Percentiles rank a stretch among this genome's conserved stretches.
Evolutionary conservation across 225 moss, liverwort and hornwort species (phyloP).

Genomic region (Antitrichia curtipendula): DNA sequence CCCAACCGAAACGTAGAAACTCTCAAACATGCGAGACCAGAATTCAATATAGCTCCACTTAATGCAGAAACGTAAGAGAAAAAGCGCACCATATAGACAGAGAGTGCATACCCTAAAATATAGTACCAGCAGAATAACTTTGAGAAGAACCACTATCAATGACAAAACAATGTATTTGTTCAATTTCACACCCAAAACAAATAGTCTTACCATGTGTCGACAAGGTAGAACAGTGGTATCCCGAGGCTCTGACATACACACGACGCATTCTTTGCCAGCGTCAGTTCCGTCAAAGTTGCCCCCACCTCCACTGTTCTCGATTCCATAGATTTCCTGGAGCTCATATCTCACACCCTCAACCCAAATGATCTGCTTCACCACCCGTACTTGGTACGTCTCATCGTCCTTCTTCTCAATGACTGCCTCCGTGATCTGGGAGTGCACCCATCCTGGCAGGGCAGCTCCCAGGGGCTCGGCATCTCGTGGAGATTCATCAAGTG

Average conservation of each 20-base stretch:
- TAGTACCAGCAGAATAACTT: not conserved
- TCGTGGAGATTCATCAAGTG: slow-evolving; percentile 16
- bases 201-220: slow-evolving; percentile 80
- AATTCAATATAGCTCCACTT: not conserved
- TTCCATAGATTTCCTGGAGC: slow-evolving; percentile 92
- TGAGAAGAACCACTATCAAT: not conserved
- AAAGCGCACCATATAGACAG: not conserved
- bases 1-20: not conserved
- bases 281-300: slow-evolving; percentile 64
- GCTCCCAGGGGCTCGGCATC: slow-evolving; percentile 38
- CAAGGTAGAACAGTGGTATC: slow-evolving; percentile 94
- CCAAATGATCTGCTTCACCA: slow-evolving; percentile 87
- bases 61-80: not conserved
- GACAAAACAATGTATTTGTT: not conserved
- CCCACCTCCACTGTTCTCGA: slow-evolving; percentile 66
- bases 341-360: slow-evolving; percentile 70
- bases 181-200: not conserved
- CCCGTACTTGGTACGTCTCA: slow-evolving; percentile 58
- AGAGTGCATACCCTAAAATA: not conserved
- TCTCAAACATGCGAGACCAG: not conserved
- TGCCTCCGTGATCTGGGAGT: slow-evolving; percentile 86
- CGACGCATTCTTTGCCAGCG: slow-evolving; percentile 86
- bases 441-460: slow-evolving; percentile 60
- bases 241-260: slow-evolving; percentile 96
- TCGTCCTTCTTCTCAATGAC: slow-evolving; percentile 76